phyloP scores from a whole-genome alignment of 2,329 filamentous ascomycete genomes.

The Ramichloridium luteum region DNA sequence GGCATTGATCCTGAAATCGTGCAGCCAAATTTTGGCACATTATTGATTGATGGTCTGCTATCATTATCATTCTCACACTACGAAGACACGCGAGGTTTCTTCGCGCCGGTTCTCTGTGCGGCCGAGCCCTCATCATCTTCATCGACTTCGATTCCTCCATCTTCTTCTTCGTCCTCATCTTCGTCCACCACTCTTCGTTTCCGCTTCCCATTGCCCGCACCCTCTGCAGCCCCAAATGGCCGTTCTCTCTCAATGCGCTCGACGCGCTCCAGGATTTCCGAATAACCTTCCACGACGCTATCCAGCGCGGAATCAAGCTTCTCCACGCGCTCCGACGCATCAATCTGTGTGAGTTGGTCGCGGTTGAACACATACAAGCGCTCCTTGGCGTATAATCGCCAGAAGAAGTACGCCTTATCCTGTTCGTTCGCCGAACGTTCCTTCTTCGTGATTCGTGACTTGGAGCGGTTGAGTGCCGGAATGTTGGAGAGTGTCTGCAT shows the following conservation, averaged over 20 bases:
- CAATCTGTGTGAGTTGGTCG: conserved; percentile 57
- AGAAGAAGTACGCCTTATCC: conserved; percentile 54
- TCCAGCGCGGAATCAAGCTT: conserved; percentile 59
- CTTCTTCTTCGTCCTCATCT: conserved; percentile 15
- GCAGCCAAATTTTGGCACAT: too few species aligned
- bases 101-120: not conserved
- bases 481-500: conserved; percentile 57
- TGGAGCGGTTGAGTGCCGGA: conserved; percentile 36
- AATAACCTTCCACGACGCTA: conserved; percentile 61
- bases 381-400: conserved; percentile 65
- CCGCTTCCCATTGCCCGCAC: conserved; percentile 9
- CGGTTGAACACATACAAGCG: conserved; percentile 64
- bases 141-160: conserved; percentile 7
- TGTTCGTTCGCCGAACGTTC: conserved; percentile 42
- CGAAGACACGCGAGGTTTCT: too few species aligned
- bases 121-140: not conserved
- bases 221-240: conserved; percentile 7
- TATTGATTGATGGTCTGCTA: too few species aligned
- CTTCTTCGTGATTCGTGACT: conserved; percentile 32
- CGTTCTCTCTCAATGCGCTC: conserved; percentile 24
- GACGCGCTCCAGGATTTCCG: conserved; percentile 46
- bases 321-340: conserved; percentile 53
- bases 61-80: too few species aligned
- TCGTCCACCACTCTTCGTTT: conserved; percentile 14
- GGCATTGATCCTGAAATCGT: too few species aligned